Evolutionary conservation across 352 stramenopile genomes (phyloP).

Genomic region (Aphanomyces astaci): DNA sequence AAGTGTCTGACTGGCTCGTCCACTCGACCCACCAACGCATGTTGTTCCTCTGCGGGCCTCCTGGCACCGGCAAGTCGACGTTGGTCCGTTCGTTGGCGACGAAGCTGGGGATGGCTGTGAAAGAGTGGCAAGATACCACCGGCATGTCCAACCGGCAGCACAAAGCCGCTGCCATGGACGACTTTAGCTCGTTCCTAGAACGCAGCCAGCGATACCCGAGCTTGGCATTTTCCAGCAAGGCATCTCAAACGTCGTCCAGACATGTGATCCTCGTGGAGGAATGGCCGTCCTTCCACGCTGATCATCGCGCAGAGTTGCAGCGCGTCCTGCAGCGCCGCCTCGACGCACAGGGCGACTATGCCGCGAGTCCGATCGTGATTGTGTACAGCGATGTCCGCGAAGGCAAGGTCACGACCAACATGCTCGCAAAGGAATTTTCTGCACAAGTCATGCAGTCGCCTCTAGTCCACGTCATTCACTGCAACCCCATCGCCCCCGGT

Average conservation of each 20-base stretch:
- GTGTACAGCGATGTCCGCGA: conserved; percentile 79
- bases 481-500: conserved; percentile 72
- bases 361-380: conserved; percentile 54
- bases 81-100: conserved; percentile 50
- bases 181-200: conserved; percentile 76
- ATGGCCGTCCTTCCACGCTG: conserved; percentile 35
- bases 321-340: neutral
- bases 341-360: conserved; percentile 2
- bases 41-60: conserved; percentile 71
- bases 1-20: conserved; percentile 55
- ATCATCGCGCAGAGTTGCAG: conserved; percentile 20
- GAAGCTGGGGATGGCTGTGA: conserved; percentile 39
- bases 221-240: conserved; percentile 32
- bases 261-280: conserved; percentile 70
- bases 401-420: conserved; percentile 54
- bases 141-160: conserved; percentile 32
- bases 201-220: conserved; percentile 59
- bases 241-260: conserved; percentile 3
- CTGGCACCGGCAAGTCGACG: conserved; percentile 76
- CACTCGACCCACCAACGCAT: conserved; percentile 46
- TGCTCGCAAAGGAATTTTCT: conserved; percentile 60
- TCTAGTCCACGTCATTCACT: conserved; percentile 61
- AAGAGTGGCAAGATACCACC: conserved; percentile 70
- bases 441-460: conserved; percentile 54
- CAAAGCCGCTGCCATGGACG: conserved; percentile 39